Evolutionary conservation across 495 filamentous ascomycete genomes (phyloP).

Genomic region (Chaetomium fimeti): DNA sequence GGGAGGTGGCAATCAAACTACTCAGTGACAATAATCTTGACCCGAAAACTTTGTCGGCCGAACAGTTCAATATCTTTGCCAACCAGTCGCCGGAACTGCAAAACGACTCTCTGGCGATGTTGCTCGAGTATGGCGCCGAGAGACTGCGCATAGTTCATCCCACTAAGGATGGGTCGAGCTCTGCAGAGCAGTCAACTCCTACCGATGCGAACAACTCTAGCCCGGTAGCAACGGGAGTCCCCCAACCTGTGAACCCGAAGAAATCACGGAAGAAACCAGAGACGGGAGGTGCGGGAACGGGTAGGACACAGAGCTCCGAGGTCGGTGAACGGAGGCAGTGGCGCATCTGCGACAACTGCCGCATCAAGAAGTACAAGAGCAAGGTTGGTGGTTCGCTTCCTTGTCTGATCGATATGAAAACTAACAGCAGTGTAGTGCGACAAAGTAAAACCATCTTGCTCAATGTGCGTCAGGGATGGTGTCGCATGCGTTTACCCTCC

Average conservation of each 20-base stretch:
- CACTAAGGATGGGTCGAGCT: slow-evolving; percentile 30
- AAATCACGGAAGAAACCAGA: slow-evolving; percentile 32
- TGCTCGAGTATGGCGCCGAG: slow-evolving; percentile 47
- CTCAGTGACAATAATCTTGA: slow-evolving; percentile 40
- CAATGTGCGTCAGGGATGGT: slow-evolving; percentile 34
- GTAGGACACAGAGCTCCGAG: slow-evolving; percentile 23
- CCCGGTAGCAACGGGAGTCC: slow-evolving; percentile 9
- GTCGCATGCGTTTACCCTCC: slow-evolving; percentile 39
- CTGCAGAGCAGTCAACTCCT: slow-evolving; percentile 31
- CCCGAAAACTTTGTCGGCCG: slow-evolving; percentile 42
- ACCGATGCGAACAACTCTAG: slow-evolving; percentile 8
- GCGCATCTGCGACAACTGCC: slow-evolving; percentile 44
- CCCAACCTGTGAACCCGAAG: slow-evolving; percentile 23
- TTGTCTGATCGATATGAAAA: background rate
- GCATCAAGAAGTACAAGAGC: slow-evolving; percentile 27
- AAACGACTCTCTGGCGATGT: slow-evolving; percentile 45
- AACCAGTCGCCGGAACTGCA: slow-evolving; percentile 51
- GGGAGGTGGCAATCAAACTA: slow-evolving; percentile 42
- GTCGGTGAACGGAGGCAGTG: slow-evolving; percentile 27
- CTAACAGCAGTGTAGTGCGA: slow-evolving; percentile 38
- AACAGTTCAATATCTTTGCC: slow-evolving; percentile 53
- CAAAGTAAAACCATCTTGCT: slow-evolving; percentile 42
- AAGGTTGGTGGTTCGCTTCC: slow-evolving; percentile 11
- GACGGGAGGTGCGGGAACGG: slow-evolving; percentile 19
- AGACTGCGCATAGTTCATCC: slow-evolving; percentile 49